Base-by-base conservation (phyloP, 2,329 filamentous ascomycete genomes). In the Aureobasidium mangrovei region DNA sequence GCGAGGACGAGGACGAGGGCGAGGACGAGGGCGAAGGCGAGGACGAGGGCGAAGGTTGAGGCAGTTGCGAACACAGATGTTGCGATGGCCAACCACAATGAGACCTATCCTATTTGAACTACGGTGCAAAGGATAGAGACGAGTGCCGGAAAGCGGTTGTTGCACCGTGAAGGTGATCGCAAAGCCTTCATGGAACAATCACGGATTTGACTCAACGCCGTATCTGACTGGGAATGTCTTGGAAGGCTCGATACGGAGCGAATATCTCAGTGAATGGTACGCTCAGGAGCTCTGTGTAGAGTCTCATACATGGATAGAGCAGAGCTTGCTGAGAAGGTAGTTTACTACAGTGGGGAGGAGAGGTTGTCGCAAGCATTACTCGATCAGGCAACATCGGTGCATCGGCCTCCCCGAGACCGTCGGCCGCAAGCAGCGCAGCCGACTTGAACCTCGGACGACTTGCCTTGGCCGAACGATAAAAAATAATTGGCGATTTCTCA, bases 401-500 rank as follows among this genome's bases (percentile, higher is more conserved):
- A 26, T 49, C 46, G 46, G 32, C 32, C 6, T 6, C 32, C 6
- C 32, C 32, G 32, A 35, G 32, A 6, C 6, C 32, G 6, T 35
- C 32, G 32, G 32, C 32, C 6, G 46, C 4, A 28, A 36, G 36
- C 46, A 27, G n/a, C 45, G 45, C 24, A 5, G 36, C 1, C 10
- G 35, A 12, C 35, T 40, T 40, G 38, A 9, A 52, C 36, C 47
- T 41, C 36, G 38, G 39, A 52, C 38, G 29, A 41, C 18, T 35
- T 35, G 46, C 10, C 47, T 49, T 49, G 46, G 47, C 38, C 47
- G 38, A 42, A 52, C 29, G 42, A 52, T 52, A 33, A 29, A 52
- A n/a, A 52, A 31, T 18, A 52, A 52, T 42, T 41, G 28, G 36
- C 47, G 47, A 51, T 18, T 33, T 6, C 29, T 26, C 47, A 28